A percentile compares a stretch with the other conserved stretches of the same genome.
phyloP scores from a whole-genome alignment of 345 rosid genomes.

The Citrus hindsii region DNA sequence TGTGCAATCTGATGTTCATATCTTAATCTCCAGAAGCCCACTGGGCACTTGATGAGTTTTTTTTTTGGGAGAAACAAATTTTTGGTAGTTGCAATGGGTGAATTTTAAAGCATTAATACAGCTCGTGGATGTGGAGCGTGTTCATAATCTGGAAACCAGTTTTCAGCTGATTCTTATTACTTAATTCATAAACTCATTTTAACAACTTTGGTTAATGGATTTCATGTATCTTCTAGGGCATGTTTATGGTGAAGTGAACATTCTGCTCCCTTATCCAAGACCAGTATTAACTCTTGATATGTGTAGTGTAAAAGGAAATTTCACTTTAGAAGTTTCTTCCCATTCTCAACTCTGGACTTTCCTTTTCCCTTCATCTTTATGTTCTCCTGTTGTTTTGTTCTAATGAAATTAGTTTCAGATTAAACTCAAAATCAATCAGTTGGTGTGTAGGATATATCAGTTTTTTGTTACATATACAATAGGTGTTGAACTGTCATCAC shows the following conservation, averaged over 20 bases:
- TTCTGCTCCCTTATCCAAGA: background rate
- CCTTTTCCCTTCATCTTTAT: background rate
- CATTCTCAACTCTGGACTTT: too few relatives aligned
- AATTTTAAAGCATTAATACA: background rate
- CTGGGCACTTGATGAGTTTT: background rate
- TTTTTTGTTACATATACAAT: background rate
- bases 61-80: background rate
- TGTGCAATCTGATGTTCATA: background rate
- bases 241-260: background rate
- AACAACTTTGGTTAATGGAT: background rate
- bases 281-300: background rate
- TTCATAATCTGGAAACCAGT: background rate
- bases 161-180: background rate
- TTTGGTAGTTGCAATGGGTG: too few relatives aligned
- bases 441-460: background rate
- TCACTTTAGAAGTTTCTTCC: background rate
- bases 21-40: background rate
- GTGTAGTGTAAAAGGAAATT: background rate
- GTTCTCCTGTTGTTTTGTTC: background rate
- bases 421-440: background rate
- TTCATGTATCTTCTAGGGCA: background rate
- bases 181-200: background rate
- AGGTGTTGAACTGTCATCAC: too few relatives aligned
- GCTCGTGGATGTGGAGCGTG: background rate
- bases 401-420: background rate